Evolutionary conservation across 1,139 yeast species (phyloP).

Genomic region (Kazachstania sp.): DNA sequence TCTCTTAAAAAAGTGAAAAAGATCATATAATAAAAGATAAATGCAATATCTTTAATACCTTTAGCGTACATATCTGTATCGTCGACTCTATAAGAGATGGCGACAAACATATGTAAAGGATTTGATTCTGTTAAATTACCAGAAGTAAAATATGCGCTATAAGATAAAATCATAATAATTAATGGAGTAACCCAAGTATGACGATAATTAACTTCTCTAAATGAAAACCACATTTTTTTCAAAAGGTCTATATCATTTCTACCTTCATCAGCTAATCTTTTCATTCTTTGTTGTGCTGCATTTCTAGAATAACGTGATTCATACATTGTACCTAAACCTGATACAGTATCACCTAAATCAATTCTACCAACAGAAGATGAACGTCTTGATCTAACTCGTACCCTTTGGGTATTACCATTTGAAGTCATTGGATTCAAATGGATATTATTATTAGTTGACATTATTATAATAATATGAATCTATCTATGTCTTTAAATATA

Average conservation of each 20-base stretch:
- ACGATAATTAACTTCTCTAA: slow-evolving; percentile 54
- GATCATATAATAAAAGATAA: slow-evolving; percentile 71
- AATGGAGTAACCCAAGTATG: slow-evolving; percentile 78
- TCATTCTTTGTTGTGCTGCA: slow-evolving; percentile 21
- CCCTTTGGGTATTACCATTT: background rate
- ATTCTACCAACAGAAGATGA: slow-evolving; percentile 26
- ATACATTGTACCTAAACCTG: slow-evolving; percentile 22
- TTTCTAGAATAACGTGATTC: slow-evolving; percentile 18
- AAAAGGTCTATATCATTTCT: slow-evolving; percentile 19
- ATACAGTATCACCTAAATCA: slow-evolving; percentile 23
- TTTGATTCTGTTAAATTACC: slow-evolving; percentile 51
- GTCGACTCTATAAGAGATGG: slow-evolving; percentile 56
- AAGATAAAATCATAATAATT: slow-evolving; percentile 36
- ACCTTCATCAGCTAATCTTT: slow-evolving; percentile 15
- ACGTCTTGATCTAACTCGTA: slow-evolving; percentile 20
- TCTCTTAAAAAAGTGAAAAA: slow-evolving; percentile 88
- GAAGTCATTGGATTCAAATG: background rate
- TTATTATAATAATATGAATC: no score
- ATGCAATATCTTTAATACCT: slow-evolving; percentile 74
- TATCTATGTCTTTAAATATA: no score
- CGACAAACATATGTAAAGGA: slow-evolving; percentile 55
- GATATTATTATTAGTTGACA: background rate
- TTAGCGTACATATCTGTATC: slow-evolving; percentile 55
- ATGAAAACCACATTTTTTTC: slow-evolving; percentile 45
- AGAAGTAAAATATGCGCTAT: slow-evolving; percentile 39